These are phyloP conservation scores for Aspergillus aculeatinus DNA, from an alignment of 2,329 filamentous ascomycete species.

Conservation along the genomic window DNA sequence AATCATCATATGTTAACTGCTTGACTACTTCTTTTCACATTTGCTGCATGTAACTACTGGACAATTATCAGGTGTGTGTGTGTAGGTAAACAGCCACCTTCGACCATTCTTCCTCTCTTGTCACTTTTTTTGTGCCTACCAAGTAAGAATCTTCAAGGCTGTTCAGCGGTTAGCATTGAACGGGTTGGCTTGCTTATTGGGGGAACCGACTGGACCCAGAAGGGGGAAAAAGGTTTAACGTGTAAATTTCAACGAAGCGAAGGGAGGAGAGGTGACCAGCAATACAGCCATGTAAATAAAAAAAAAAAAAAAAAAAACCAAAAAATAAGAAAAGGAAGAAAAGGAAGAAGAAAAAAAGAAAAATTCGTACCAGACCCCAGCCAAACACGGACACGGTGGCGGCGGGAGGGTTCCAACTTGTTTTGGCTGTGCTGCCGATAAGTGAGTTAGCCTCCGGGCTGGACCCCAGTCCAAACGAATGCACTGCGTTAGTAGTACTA, in stretches of 20 bases:
- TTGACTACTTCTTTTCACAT: background rate
- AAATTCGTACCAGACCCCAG: background rate
- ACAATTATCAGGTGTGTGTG: background rate
- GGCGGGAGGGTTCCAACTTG: background rate
- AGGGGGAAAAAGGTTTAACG: constrained; percentile 5
- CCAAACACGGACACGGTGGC: background rate
- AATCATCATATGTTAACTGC: background rate
- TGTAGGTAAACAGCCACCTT: background rate
- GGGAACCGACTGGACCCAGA: background rate
- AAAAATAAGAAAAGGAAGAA: background rate
- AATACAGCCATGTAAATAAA: constrained; percentile 2
- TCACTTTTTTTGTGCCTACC: constrained; percentile 1
- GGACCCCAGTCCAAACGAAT: background rate
- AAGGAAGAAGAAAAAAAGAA: constrained; percentile 5
- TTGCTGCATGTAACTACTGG: background rate
- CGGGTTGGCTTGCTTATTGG: constrained; percentile 9
- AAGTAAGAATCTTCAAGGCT: background rate
- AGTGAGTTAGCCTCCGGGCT: background rate
- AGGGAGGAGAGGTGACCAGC: background rate
- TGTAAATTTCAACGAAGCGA: constrained; percentile 7
- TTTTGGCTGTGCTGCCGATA: background rate
- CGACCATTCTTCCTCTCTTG: background rate
- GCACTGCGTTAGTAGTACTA: background rate
- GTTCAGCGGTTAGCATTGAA: constrained; percentile 3
- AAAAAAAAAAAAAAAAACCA: constrained; percentile 3